These are phyloP conservation scores for Zopfochytrium polystomum DNA, from an alignment of 371 early-diverging fungal species.

Conservation along the genomic window DNA sequence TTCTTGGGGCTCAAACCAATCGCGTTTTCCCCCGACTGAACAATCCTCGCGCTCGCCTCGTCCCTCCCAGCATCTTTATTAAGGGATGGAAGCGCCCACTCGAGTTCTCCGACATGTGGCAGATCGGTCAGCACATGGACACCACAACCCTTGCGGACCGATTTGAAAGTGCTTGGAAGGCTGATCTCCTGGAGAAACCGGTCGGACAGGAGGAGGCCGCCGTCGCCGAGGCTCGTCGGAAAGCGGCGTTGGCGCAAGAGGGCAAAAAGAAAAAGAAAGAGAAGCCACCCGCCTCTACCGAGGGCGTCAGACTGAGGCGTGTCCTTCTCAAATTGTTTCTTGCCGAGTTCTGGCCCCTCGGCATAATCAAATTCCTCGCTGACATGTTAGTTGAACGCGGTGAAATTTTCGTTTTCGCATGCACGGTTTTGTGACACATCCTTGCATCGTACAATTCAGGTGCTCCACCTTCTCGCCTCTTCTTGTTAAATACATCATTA, in stretches of 20 bases:
- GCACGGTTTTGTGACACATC: neutral
- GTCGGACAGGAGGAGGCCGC: neutral
- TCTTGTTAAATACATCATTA: slow-evolving; percentile 16
- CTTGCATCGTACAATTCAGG: slow-evolving; percentile 2
- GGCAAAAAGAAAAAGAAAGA: slow-evolving; percentile 11
- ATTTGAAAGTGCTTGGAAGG: slow-evolving; percentile 17
- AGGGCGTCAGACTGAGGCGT: slow-evolving; percentile 7
- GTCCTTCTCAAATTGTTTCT: slow-evolving; percentile 11
- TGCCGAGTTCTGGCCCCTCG: slow-evolving; percentile 4
- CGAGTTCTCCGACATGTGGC: slow-evolving; percentile 36
- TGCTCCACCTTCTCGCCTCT: slow-evolving; percentile 18
- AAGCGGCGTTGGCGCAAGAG: no score
- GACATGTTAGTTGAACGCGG: slow-evolving; percentile 7
- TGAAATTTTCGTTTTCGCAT: neutral
- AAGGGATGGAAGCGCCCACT: slow-evolving; percentile 42
- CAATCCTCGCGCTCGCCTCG: no score
- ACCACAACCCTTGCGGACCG: slow-evolving; percentile 8
- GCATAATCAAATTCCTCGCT: slow-evolving; percentile 5
- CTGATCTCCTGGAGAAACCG: neutral
- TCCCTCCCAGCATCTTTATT: slow-evolving; percentile 28
- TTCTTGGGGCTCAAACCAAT: no score
- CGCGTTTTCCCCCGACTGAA: no score
- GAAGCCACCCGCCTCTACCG: slow-evolving; percentile 11
- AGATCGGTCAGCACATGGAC: slow-evolving; percentile 10
- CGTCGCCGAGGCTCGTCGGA: no score